Conservation (phyloP, 768 basidiomycete species). For the Trametes punicea region DNA sequence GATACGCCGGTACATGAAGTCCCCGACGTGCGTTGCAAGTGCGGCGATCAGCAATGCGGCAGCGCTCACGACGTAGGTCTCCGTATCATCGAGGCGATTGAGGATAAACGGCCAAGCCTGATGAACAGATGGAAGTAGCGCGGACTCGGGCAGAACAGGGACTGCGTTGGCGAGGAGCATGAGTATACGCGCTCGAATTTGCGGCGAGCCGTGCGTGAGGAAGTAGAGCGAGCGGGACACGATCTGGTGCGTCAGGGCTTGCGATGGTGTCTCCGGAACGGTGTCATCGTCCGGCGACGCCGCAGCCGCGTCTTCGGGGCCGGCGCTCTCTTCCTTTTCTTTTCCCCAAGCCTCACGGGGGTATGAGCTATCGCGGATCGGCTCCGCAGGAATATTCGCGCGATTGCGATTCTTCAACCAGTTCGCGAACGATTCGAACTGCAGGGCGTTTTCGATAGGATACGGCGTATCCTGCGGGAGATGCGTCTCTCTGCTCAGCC, state of each 20-base stretch:
- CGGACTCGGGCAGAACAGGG: conserved; percentile 65
- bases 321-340: conserved; percentile 20
- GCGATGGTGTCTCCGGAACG: conserved; percentile 60
- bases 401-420: conserved; percentile 61
- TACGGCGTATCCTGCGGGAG: not conserved
- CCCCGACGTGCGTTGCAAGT: conserved; percentile 67
- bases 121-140: conserved; percentile 82
- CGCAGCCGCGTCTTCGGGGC: conserved; percentile 22
- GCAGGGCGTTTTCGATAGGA: conserved; percentile 23
- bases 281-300: conserved; percentile 32
- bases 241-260: conserved; percentile 79
- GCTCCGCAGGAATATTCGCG: conserved; percentile 19
- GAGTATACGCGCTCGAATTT: conserved; percentile 83
- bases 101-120: conserved; percentile 93
- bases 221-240: conserved; percentile 85
- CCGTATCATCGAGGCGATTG: conserved; percentile 70
- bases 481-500: conserved; percentile 16
- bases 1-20: conserved; percentile 80
- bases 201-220: conserved; percentile 84
- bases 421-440: conserved; percentile 51
- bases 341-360: conserved; percentile 58
- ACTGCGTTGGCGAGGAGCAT: conserved; percentile 70
- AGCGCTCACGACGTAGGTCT: conserved; percentile 77
- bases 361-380: conserved; percentile 48
- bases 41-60: conserved; percentile 72